phyloP scores from a whole-genome alignment of 345 rosid species.

The Hevea brasiliensis region DNA sequence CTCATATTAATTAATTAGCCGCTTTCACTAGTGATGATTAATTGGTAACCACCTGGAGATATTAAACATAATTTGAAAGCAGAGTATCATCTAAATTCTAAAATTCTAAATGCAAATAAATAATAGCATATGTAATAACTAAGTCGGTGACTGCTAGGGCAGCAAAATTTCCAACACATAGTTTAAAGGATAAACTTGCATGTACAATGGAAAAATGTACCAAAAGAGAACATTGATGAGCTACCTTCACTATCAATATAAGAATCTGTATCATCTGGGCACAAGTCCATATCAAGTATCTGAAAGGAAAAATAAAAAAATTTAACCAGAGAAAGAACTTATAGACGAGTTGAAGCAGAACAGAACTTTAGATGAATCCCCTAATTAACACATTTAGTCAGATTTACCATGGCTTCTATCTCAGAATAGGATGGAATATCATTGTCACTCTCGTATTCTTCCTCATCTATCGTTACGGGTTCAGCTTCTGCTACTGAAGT shows the following conservation, averaged over 20 bases:
- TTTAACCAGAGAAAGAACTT: neutral
- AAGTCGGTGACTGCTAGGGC: neutral
- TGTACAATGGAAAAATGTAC: neutral
- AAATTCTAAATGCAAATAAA: neutral
- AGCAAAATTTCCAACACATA: neutral
- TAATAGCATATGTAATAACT: neutral
- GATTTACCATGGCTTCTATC: slow-evolving; percentile 52
- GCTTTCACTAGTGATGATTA: neutral
- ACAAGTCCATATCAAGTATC: slow-evolving; percentile 57
- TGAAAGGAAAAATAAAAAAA: slow-evolving; percentile 27
- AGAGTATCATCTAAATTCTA: neutral
- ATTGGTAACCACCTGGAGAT: neutral
- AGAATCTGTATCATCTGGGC: slow-evolving; percentile 49
- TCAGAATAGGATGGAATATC: slow-evolving; percentile 20
- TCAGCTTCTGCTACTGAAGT: slow-evolving; percentile 31
- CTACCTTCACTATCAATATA: slow-evolving; percentile 43
- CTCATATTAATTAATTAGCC: neutral
- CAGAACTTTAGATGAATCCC: neutral
- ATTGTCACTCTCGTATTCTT: slow-evolving; percentile 40
- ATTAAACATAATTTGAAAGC: neutral
- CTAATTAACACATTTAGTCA: slow-evolving; percentile 6
- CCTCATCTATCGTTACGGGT: slow-evolving; percentile 36
- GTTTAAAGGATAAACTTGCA: slow-evolving; percentile 2
- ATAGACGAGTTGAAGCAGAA: neutral
- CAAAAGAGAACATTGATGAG: slow-evolving; percentile 1